Percentiles rank a stretch among this genome's conserved stretches.
These are phyloP conservation scores for Ilyonectria sp. DNA, from an alignment of 2,329 filamentous ascomycete species.

Conservation along the genomic window DNA sequence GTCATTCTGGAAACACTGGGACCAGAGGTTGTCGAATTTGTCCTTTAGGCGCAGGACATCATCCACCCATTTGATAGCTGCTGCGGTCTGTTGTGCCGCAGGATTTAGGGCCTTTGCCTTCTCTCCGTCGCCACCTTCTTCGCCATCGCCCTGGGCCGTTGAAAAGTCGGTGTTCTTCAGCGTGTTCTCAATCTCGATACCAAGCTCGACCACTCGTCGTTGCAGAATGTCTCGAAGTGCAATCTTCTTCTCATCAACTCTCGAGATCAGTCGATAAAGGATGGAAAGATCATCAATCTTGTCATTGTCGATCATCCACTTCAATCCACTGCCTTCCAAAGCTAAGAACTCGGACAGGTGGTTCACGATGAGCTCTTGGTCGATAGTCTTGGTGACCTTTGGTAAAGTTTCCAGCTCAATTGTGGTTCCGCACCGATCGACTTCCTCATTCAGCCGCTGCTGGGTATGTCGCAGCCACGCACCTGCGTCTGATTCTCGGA, in stretches of 20 bases:
- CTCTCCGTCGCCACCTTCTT: slow-evolving; percentile 63
- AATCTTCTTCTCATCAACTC: slow-evolving; percentile 82
- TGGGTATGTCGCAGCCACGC: slow-evolving; percentile 85
- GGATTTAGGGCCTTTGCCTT: slow-evolving; percentile 57
- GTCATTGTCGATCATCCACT: slow-evolving; percentile 93
- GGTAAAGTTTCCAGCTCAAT: slow-evolving; percentile 80
- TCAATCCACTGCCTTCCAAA: slow-evolving; percentile 87
- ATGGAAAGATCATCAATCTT: slow-evolving; percentile 83
- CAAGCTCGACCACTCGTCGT: slow-evolving; percentile 83
- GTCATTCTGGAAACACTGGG: slow-evolving; percentile 80
- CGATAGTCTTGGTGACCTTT: slow-evolving; percentile 84
- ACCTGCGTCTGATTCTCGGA: slow-evolving; percentile 85
- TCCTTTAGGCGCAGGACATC: slow-evolving; percentile 89
- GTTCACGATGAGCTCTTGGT: slow-evolving; percentile 82
- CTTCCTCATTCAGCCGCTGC: slow-evolving; percentile 83
- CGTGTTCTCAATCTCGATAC: slow-evolving; percentile 83
- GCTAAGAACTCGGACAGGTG: slow-evolving; percentile 87
- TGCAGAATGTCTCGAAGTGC: slow-evolving; percentile 81
- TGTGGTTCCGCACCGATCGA: slow-evolving; percentile 85
- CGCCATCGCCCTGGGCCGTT: slow-evolving; percentile 57
- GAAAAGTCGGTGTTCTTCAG: slow-evolving; percentile 71
- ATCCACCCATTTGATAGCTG: slow-evolving; percentile 95
- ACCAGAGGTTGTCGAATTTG: slow-evolving; percentile 89
- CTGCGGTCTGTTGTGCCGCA: slow-evolving; percentile 84
- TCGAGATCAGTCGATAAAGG: slow-evolving; percentile 83